A percentile compares a stretch with the other conserved stretches of the same genome.
Conservation (phyloP, 2,329 filamentous ascomycete genomes). For the Pseudocercospora musae region DNA sequence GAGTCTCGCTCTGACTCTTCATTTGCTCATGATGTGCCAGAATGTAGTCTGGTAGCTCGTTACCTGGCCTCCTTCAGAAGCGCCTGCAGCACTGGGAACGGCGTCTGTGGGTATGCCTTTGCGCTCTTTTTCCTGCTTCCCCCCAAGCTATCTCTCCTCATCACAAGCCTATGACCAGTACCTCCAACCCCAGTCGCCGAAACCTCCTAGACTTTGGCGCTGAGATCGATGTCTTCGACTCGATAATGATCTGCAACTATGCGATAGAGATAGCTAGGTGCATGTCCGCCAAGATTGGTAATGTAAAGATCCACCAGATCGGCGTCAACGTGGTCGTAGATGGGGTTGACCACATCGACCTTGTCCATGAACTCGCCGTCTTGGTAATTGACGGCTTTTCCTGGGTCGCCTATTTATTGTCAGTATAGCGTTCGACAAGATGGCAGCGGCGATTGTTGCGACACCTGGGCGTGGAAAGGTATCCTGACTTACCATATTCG, state of each 20-base stretch:
- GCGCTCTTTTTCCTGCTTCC: not conserved
- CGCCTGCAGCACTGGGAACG: not conserved
- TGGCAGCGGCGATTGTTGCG: too few relatives aligned
- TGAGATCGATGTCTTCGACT: conserved; percentile 62
- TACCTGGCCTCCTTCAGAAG: not conserved
- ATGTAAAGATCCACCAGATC: conserved; percentile 78
- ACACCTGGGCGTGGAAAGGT: not conserved
- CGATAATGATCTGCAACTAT: conserved; percentile 75
- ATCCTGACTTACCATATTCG: conserved; percentile 62
- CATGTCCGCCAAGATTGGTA: conserved; percentile 74
- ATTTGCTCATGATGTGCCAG: not conserved
- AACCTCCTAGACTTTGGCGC: conserved; percentile 10
- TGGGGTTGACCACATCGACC: conserved; percentile 72
- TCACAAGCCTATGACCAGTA: not conserved
- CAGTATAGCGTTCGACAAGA: too few relatives aligned
- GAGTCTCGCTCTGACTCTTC: not conserved
- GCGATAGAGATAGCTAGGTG: conserved; percentile 68
- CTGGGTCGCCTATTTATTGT: conserved; percentile 53
- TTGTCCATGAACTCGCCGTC: conserved; percentile 76
- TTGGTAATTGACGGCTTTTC: conserved; percentile 70
- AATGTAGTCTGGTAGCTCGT: not conserved
- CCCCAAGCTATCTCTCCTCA: not conserved
- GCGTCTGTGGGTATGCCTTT: not conserved
- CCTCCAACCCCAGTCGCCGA: not conserved
- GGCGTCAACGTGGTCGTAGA: conserved; percentile 78